These are phyloP conservation scores for Claviceps capensis DNA, from an alignment of 2,329 filamentous ascomycete species.

Conservation along the genomic window DNA sequence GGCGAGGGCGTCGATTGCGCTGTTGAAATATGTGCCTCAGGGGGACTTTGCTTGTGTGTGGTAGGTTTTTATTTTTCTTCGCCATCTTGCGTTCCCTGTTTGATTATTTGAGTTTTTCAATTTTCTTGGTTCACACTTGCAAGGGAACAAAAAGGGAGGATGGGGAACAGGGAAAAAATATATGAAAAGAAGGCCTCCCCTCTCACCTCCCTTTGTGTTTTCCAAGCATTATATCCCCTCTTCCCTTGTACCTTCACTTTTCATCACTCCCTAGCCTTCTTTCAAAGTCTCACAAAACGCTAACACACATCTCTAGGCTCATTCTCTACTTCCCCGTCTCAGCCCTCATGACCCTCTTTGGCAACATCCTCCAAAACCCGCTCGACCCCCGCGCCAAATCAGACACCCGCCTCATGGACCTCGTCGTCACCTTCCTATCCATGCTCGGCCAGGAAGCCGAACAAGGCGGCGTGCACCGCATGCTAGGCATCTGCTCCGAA, in stretches of 20 bases:
- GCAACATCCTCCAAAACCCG: constrained; percentile 92
- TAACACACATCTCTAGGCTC: constrained; percentile 38
- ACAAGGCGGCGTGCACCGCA: constrained; percentile 81
- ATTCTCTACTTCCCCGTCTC: constrained; percentile 96
- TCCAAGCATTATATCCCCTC: not conserved
- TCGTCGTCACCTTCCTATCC: constrained; percentile 83
- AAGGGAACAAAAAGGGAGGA: too few relatives aligned
- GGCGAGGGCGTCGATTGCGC: constrained; percentile 79
- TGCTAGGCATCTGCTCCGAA: constrained; percentile 88
- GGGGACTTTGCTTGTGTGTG: constrained; percentile 92
- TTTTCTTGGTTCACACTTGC: not conserved
- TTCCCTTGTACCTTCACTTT: not conserved
- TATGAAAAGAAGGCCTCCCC: not conserved
- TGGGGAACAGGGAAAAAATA: too few relatives aligned
- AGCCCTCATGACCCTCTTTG: constrained; percentile 85
- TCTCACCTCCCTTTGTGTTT: not conserved
- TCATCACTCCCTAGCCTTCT: not conserved
- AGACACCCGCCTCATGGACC: constrained; percentile 80
- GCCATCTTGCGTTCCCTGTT: not conserved
- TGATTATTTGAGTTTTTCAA: not conserved
- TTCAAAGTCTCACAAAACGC: not conserved
- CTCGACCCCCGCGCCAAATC: constrained; percentile 77
- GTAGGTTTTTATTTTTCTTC: constrained; percentile 35
- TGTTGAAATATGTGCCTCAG: constrained; percentile 92
- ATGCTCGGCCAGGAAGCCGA: constrained; percentile 82